A percentile compares a stretch with the other conserved stretches of the same genome.
Conservation (phyloP, 306 rosid genomes). For the Cajanus cajan region DNA sequence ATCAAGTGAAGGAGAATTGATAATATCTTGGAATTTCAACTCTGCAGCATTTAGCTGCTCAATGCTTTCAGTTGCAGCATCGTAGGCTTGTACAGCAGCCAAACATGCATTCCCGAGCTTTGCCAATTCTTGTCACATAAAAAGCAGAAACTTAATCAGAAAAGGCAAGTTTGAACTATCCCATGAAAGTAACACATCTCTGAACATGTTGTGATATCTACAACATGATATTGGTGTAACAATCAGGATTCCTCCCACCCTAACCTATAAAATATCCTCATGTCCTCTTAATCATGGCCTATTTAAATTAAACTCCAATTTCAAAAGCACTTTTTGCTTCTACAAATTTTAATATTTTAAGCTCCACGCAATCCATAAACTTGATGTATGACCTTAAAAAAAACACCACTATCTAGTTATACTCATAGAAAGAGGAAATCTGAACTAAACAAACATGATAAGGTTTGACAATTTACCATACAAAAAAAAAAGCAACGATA, state of each 20-base stretch:
- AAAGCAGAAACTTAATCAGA: not conserved
- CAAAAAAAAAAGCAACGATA: slow-evolving; percentile 14
- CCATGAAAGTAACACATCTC: not conserved
- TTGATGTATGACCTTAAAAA: not conserved
- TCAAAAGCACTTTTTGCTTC: not conserved
- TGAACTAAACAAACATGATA: not conserved
- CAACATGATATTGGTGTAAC: slow-evolving; percentile 3
- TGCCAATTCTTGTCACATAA: slow-evolving; percentile 52
- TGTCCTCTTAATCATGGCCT: not conserved
- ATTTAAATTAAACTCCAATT: not conserved
- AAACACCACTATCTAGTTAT: not conserved
- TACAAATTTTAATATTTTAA: not conserved
- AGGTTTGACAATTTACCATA: slow-evolving; percentile 8
- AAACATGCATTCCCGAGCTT: slow-evolving; percentile 74
- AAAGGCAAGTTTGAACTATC: not conserved
- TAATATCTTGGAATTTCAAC: slow-evolving; percentile 89
- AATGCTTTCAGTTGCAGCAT: slow-evolving; percentile 72
- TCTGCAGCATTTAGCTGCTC: slow-evolving; percentile 86
- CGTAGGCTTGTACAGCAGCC: slow-evolving; percentile 85
- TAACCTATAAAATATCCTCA: not conserved
- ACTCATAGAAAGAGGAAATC: not conserved
- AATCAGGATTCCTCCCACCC: not conserved
- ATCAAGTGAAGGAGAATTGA: slow-evolving; percentile 79
- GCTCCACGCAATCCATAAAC: slow-evolving; percentile 2
- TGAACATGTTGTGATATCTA: not conserved